Base-by-base conservation (phyloP, 2,329 filamentous ascomycete genomes). In the Nigrograna mackinnonii region DNA sequence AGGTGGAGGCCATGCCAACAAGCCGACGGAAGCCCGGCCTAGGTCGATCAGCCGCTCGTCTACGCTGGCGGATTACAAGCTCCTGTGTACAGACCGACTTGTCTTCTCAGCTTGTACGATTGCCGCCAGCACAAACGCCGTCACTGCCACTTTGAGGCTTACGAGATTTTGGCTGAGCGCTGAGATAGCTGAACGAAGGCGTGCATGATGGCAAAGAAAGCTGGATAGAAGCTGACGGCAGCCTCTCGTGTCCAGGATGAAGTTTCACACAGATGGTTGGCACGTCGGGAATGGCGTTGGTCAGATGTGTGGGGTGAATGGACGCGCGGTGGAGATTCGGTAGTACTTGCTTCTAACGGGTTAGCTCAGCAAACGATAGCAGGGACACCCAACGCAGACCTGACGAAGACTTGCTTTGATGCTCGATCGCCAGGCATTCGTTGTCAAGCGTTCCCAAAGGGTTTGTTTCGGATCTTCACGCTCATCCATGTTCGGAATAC, bases 221-320 rank as follows among this genome's bases (percentile, higher is more conserved):
- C 12, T 21, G 37, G 19, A 20, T 37, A 37, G 34, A 35, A 40
- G 35, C 17, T 22, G 31, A 32, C n/a, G 35, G 40, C 38, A 28
- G 40, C 26, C 39, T 32, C 38, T 37, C 39, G 40, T 39, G 39
- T 48, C 30, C 46, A 44, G 38, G 43, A 37, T 43, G 32, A 42
- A 19, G 45, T 46, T 16, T 38, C 30, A 36, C 35, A 34, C n/a
- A 31, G 18, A 28, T 28, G n/a, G 24, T 9, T 28, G 24, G 24
- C 9, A 9, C 9, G n/a, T 28, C 9, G 24, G n/a, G n/a, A 28
- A 28, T 52, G 50, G 51, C 45, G 47, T 46, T 53, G 50, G 54
- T 47, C 46, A 46, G 42, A 49, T 54, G 52, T 57, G 57, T 59
- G 57, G 56, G 57, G n/a, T n/a, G n/a, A n/a, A n/a, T n/a, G n/a